phyloP scores from a whole-genome alignment of 1,139 yeast genomes.

The Arxiozyma bovina region DNA sequence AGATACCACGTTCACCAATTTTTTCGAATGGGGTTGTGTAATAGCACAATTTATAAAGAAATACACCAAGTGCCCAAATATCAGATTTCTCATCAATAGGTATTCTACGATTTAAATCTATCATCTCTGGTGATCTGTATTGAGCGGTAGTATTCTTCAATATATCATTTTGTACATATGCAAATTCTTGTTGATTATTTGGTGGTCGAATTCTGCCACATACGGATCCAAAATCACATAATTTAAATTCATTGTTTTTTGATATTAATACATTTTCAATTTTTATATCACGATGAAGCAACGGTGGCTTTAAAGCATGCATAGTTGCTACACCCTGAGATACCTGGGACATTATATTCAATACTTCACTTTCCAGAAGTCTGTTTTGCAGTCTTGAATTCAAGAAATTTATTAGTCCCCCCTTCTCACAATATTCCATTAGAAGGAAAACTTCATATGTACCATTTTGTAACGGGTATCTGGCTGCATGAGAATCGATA shows the following conservation, averaged over 20 bases:
- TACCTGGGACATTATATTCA: slow-evolving; percentile 59
- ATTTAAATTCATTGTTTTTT: slow-evolving; percentile 46
- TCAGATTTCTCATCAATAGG: slow-evolving; percentile 73
- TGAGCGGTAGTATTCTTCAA: slow-evolving; percentile 76
- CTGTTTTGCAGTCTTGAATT: slow-evolving; percentile 59
- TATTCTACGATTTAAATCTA: slow-evolving; percentile 55
- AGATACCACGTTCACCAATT: slow-evolving; percentile 61
- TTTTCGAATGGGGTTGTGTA: slow-evolving; percentile 78
- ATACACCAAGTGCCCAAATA: slow-evolving; percentile 79
- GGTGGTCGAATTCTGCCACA: slow-evolving; percentile 57
- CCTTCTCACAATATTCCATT: slow-evolving; percentile 72
- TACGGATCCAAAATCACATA: slow-evolving; percentile 75
- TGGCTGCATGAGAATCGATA: slow-evolving; percentile 70
- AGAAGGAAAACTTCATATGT: slow-evolving; percentile 65
- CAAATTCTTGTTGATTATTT: slow-evolving; percentile 51
- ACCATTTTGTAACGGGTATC: slow-evolving; percentile 38
- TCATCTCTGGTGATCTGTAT: slow-evolving; percentile 76
- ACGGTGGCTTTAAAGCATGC: slow-evolving; percentile 49
- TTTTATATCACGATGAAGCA: slow-evolving; percentile 70
- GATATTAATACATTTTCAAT: slow-evolving; percentile 70
- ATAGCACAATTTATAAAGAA: slow-evolving; percentile 65
- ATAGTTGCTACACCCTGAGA: slow-evolving; percentile 60
- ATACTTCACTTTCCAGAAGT: slow-evolving; percentile 51
- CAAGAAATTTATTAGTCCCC: slow-evolving; percentile 67
- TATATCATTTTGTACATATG: slow-evolving; percentile 54